Base-by-base conservation (phyloP, 768 basidiomycete species). In the Astraeus odoratus region DNA sequence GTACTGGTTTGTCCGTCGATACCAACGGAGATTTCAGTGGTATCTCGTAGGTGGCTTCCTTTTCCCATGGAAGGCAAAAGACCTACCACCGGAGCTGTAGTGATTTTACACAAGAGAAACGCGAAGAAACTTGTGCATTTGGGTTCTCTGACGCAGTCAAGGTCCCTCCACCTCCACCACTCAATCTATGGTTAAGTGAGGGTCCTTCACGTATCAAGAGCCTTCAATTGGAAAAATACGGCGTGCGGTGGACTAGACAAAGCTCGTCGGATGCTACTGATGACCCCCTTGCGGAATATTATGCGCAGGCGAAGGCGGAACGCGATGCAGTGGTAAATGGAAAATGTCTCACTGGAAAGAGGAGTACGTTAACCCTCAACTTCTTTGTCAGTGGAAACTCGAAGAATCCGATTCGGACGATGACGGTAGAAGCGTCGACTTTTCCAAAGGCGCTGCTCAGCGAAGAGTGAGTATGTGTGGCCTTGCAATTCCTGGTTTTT, bases 231-330 rank as follows among this genome's bases (percentile, higher is more conserved):
- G 37, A 4, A 7, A n/a, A 35, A 29, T 22, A 49, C 36, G 24
- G 30, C 52, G 39, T 59, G 58, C 5, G 53, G 58, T 4, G 55
- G 50, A 29, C 61, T 51, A 29, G n/a, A n/a, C n/a, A n/a, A n/a
- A n/a, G n/a, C n/a, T n/a, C n/a, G n/a, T n/a, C n/a, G n/a, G 56
- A 51, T 12, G 52, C 49, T 27, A 44, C 18, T 12, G 51, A 49
- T 30, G 84, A 87, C 56, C 82, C 85, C 0, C 64, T 87, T 42
- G 75, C 75, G 1, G 74, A 79, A 49, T 85, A 82, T 54, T 86
- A 86, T 53, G 70, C 65, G 3, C 63, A 71, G 51, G 85, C 83
- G 2, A 72, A 63, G 39, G 75, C 69, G 15, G 73, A 77, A 30
- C 59, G 53, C 20, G 74, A 77, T 20, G 66, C 59, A 13, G 62